Base-by-base conservation (phyloP, 1,284 basidiomycete genomes). In the Fomitopsis palustris region DNA sequence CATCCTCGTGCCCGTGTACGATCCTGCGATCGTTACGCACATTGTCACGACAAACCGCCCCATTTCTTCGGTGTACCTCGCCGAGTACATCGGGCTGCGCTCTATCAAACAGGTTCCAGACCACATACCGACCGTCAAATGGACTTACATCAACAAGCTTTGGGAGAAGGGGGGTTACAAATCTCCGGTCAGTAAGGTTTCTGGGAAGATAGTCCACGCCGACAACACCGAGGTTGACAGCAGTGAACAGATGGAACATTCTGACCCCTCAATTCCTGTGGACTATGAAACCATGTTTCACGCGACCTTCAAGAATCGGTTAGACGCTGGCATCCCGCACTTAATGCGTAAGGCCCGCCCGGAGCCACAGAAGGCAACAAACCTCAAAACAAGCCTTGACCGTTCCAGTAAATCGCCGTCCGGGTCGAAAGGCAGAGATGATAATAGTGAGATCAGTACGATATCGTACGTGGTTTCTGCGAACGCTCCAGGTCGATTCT, bases 101-200 rank as follows among this genome's bases (percentile, higher is more conserved):
- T 75, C 67, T 4, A 64, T 87, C 9, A 70, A 69, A 6, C 78
- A 87, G 7, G 85, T 90, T 51, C 87, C 88, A 1, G 68, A 78
- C 21, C 73, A 81, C 53, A 84, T 90, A 17, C 85, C 85, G 4
- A 85, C 82, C 12, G 76, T 90, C 21, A 81, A 65, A 19, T 89
- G 87, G 87, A 65, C 64, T 10, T 90, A 87, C 87, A 73, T 87
- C 14, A 63, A 77, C 16, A 62, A 67, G 4, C 66, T 61, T 14
- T 33, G 62, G 4, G 42, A 49, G 31, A 56, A 45, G 45, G 52
- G 56, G 25, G 54, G 27, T 25, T 35, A 53, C 43, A 57, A 58
- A 9, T 45, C 39, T n/a, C 60, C 29, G n/a, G 42, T 9, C 27
- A 10, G 17, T 37, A 53, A 16, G 49, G 49, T 19, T 14, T 51